Conservation (phyloP, 257 asterid species). For the Plantago major region DNA sequence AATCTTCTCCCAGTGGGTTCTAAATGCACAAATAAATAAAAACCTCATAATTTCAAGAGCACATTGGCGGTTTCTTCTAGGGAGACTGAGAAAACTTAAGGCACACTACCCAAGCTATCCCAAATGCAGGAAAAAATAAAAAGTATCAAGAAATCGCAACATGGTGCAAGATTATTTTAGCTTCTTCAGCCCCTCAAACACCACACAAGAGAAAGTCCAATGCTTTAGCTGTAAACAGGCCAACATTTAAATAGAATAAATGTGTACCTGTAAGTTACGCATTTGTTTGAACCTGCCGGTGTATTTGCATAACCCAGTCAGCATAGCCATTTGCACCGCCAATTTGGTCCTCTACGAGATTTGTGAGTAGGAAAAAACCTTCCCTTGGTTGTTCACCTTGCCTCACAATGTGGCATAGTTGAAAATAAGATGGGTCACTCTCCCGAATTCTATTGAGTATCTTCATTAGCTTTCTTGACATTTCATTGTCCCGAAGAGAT, state of each 20-base stretch:
- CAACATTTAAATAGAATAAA: background rate
- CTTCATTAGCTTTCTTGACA: conserved; percentile 55
- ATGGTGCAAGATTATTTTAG: too few relatives aligned
- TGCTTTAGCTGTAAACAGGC: too few relatives aligned
- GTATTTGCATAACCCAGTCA: conserved; percentile 71
- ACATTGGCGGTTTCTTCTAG: too few relatives aligned
- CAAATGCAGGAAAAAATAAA: too few relatives aligned
- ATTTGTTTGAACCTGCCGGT: conserved; percentile 69
- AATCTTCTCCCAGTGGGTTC: too few relatives aligned
- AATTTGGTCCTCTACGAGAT: conserved; percentile 65
- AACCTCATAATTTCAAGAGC: too few relatives aligned
- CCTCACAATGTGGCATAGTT: conserved; percentile 65
- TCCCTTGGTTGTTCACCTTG: conserved; percentile 87
- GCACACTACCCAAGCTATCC: too few relatives aligned
- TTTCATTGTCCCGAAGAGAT: conserved; percentile 42
- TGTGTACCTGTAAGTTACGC: conserved; percentile 49
- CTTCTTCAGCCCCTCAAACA: too few relatives aligned
- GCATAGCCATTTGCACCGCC: conserved; percentile 63
- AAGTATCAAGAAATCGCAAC: background rate
- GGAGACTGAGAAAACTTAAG: too few relatives aligned
- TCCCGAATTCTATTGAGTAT: conserved; percentile 48
- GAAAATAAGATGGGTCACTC: conserved; percentile 58
- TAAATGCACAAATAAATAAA: too few relatives aligned
- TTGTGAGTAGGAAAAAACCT: conserved; percentile 48
- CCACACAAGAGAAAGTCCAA: too few relatives aligned